Conservation (phyloP, 805 yeast genomes). For the Torulaspora microellipsoides region DNA sequence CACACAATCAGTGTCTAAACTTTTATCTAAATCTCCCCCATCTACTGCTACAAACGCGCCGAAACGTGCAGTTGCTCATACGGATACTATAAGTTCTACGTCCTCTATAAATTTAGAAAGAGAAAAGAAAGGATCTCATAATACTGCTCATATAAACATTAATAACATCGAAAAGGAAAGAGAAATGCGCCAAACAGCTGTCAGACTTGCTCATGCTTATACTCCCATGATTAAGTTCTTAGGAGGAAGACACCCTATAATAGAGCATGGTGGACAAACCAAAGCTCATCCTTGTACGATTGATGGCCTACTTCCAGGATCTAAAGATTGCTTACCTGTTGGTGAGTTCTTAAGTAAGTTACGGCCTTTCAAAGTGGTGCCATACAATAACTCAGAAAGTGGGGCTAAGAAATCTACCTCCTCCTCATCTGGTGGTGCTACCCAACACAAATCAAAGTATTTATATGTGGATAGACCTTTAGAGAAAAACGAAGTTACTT, state of each 20-base stretch:
- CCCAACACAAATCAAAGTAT: conserved; percentile 10
- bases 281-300: conserved; percentile 29
- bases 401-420: conserved; percentile 35
- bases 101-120: too few relatives aligned
- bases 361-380: conserved; percentile 41
- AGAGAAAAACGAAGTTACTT: conserved; percentile 37
- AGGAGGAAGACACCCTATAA: conserved; percentile 66
- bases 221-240: conserved; percentile 79
- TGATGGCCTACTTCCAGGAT: conserved; percentile 29
- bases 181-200: conserved; percentile 33
- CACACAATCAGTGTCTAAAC: conserved; percentile 14
- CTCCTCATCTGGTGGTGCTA: neutral
- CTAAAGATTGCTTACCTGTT: conserved; percentile 25
- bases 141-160: neutral
- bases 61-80: neutral
- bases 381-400: conserved; percentile 39
- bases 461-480: conserved; percentile 36
- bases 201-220: conserved; percentile 32
- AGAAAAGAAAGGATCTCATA: neutral
- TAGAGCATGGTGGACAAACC: conserved; percentile 35
- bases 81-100: too few relatives aligned
- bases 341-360: conserved; percentile 24
- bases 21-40: conserved; percentile 14
- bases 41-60: conserved; percentile 1
- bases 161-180: neutral